Conservation (phyloP, 2,329 filamentous ascomycete genomes). For the Aspergillus sp. region DNA sequence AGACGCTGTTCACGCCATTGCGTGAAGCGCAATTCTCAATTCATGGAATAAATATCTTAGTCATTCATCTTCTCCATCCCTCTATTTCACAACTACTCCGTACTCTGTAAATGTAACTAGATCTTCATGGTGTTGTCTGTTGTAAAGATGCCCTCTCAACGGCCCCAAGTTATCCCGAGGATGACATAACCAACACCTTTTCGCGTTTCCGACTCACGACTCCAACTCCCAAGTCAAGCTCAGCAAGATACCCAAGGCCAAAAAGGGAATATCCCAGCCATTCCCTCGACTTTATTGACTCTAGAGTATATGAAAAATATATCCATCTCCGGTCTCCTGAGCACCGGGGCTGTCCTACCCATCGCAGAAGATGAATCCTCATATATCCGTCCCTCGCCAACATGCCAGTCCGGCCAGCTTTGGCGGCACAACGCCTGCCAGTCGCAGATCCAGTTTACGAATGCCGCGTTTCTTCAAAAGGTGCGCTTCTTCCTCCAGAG, state of each 20-base stretch:
- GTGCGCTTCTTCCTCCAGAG: constrained; percentile 20
- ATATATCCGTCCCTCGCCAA: constrained; percentile 56
- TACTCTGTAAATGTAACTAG: too few relatives aligned
- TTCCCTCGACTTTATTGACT: too few relatives aligned
- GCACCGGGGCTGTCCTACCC: background rate
- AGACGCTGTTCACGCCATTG: too few relatives aligned
- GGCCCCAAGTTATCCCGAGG: background rate
- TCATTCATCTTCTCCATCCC: too few relatives aligned
- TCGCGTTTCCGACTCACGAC: too few relatives aligned
- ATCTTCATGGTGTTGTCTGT: too few relatives aligned
- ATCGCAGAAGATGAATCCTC: constrained; percentile 49
- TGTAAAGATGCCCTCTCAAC: background rate
- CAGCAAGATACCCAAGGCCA: too few relatives aligned
- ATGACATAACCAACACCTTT: background rate
- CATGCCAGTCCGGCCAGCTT: constrained; percentile 51
- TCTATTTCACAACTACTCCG: too few relatives aligned
- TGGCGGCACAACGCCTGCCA: constrained; percentile 46
- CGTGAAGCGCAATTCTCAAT: too few relatives aligned
- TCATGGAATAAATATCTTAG: too few relatives aligned
- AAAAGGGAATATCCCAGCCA: too few relatives aligned
- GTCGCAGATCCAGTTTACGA: constrained; percentile 49
- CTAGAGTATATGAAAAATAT: background rate
- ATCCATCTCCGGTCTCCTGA: background rate
- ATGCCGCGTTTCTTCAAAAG: constrained; percentile 66
- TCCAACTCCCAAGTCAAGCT: too few relatives aligned